A percentile compares a stretch with the other conserved stretches of the same genome.
These are phyloP conservation scores for Termitomyces sp. DNA, from an alignment of 768 basidiomycete genomes.

Conservation along the genomic window DNA sequence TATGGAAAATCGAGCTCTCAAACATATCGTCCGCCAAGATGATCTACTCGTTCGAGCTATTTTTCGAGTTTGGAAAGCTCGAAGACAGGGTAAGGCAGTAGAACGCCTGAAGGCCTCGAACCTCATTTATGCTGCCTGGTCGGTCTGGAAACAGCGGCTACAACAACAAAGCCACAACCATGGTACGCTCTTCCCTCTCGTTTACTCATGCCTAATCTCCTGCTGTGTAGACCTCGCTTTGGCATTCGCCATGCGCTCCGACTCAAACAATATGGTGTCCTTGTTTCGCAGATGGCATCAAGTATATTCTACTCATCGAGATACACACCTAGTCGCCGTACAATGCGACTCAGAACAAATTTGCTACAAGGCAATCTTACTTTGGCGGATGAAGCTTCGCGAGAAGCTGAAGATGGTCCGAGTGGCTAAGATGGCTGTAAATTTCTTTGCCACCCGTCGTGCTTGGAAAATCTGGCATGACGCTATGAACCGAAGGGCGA, in stretches of 20 bases:
- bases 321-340: slow-evolving; percentile 40
- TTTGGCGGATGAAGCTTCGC: slow-evolving; percentile 54
- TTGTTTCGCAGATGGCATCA: slow-evolving; percentile 42
- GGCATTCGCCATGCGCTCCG: slow-evolving; percentile 40
- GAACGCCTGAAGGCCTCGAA: slow-evolving; percentile 44
- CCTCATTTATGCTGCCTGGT: slow-evolving; percentile 39
- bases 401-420: slow-evolving; percentile 41
- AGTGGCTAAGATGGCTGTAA: slow-evolving; percentile 49
- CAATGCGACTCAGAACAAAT: slow-evolving; percentile 41
- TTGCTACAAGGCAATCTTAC: slow-evolving; percentile 33
- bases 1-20: slow-evolving; percentile 50
- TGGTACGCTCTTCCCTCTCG: slow-evolving; percentile 28
- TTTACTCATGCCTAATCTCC: background rate
- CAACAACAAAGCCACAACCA: slow-evolving; percentile 32
- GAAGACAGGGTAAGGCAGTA: slow-evolving; percentile 54
- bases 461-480: slow-evolving; percentile 45
- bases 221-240: slow-evolving; percentile 37
- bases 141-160: slow-evolving; percentile 44
- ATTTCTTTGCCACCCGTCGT: slow-evolving; percentile 42
- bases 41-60: slow-evolving; percentile 52
- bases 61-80: slow-evolving; percentile 62
- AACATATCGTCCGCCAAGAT: slow-evolving; percentile 52
- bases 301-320: slow-evolving; percentile 36
- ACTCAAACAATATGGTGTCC: slow-evolving; percentile 29
- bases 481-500: slow-evolving; percentile 35